Percentiles rank a stretch among this genome's conserved stretches.
phyloP scores from a whole-genome alignment of 148 eudicot genomes.

The Arbutus unedo region DNA sequence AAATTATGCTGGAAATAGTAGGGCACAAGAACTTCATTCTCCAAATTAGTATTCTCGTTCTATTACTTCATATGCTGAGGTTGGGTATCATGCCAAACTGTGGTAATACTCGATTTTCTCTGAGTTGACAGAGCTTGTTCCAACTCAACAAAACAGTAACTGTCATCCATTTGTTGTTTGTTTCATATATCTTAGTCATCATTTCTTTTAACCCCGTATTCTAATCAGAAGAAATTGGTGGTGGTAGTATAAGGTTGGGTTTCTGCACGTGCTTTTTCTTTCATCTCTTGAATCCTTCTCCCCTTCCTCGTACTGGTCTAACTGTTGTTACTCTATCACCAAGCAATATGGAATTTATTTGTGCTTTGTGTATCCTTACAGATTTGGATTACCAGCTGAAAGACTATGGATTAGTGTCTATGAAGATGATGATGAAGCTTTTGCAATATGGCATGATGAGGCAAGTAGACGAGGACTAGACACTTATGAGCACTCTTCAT shows the following conservation, averaged over 20 bases:
- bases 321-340: not conserved
- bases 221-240: not conserved
- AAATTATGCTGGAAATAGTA: conserved; percentile 7
- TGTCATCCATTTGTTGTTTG: not conserved
- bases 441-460: conserved; percentile 85
- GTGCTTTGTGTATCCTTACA: conserved; percentile 26
- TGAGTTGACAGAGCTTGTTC: not conserved
- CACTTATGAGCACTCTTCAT: conserved; percentile 6
- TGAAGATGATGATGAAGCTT: conserved; percentile 89
- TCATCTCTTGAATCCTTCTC: not conserved
- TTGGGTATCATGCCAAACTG: not conserved
- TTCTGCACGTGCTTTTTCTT: not conserved
- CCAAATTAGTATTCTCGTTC: not conserved
- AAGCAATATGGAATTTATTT: conserved; percentile 1
- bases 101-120: not conserved
- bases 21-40: not conserved
- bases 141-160: not conserved
- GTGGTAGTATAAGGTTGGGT: not conserved
- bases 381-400: conserved; percentile 74
- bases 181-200: not conserved
- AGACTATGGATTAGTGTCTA: conserved; percentile 85
- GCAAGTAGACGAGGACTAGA: conserved; percentile 28
- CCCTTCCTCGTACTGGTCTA: not conserved
- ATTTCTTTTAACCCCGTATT: not conserved
- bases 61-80: not conserved